Evolutionary conservation across 225 moss, liverwort and hornwort genomes (phyloP), one percentile per base, ranked within the genome.

Genomic region (Thuidium tamariscinum): DNA sequence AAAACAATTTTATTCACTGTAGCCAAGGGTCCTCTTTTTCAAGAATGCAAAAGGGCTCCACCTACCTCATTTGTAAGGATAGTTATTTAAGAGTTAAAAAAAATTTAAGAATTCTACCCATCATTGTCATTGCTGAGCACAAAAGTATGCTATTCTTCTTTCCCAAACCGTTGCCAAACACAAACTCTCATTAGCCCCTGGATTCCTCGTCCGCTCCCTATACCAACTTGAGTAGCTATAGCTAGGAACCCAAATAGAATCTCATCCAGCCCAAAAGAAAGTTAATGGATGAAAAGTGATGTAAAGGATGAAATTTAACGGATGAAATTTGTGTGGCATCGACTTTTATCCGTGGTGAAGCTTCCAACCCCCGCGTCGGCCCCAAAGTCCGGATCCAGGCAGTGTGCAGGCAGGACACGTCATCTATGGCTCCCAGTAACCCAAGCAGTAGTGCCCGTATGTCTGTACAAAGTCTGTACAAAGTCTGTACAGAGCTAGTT

Each of bases 61-160:
- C 17, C 6, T 11, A 16, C 9, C 10, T 17, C 46, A 72, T 30
- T 18, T 2, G 4, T 6, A 48, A 48, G 19, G 48, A 17, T 11
- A 10, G 2, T 6, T 30, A 10, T 29, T 0, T 0, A 1, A 36
- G 2, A 25, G 0, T 36, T 32, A 36, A 15, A 17, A 25, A 3
- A 15, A 29, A 16, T 16, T 52, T 52, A 77, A 9, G 4, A 27
- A 18, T 1, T 18, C 12, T 27, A 39, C 8, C 26, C 11, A 56
- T 77, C 56, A 77, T 29, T 70, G 27, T 27, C 42, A 70, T 37
- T 17, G 6, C 6, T 4, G 17, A 26, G 4, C 21, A 22, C 15
- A 23, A 52, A 14, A 14, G 18, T 34, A 51, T 3, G 0, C 20
- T 34, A 34, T 34, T 21, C 20, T 44, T 44, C 49, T 13, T n/a